These are phyloP conservation scores for Polygonum maritimum DNA, from an alignment of 148 eudicot species.

Conservation along the genomic window DNA sequence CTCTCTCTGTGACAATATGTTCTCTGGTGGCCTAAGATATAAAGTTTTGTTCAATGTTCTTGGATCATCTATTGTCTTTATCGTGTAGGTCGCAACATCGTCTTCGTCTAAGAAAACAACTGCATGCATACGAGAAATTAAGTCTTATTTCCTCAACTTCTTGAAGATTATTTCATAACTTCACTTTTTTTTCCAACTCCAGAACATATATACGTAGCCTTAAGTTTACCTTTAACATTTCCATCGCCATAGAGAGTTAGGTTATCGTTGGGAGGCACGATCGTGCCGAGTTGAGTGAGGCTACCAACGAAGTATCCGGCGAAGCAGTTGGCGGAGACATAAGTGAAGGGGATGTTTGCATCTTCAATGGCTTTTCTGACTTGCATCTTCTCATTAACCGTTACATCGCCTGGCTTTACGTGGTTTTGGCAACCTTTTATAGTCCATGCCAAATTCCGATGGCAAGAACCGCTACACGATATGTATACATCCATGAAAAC, in stretches of 20 bases:
- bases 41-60: slow-evolving; percentile 39
- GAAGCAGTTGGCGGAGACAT: slow-evolving; percentile 52
- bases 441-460: slow-evolving; percentile 70
- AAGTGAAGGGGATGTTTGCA: slow-evolving; percentile 58
- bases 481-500: no score
- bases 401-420: slow-evolving; percentile 51
- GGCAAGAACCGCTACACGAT: slow-evolving; percentile 57
- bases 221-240: slow-evolving; percentile 40
- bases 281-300: slow-evolving; percentile 41
- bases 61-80: slow-evolving; percentile 14
- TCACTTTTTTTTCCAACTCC: no score
- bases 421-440: slow-evolving; percentile 52
- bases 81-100: no score
- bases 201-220: no score
- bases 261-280: slow-evolving; percentile 47
- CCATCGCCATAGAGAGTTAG: slow-evolving; percentile 52
- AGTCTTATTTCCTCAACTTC: no score
- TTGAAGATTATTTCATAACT: no score
- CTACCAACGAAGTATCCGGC: slow-evolving; percentile 57
- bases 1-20: slow-evolving; percentile 12
- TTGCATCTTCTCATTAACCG: slow-evolving; percentile 61
- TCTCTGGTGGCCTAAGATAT: slow-evolving; percentile 38
- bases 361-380: slow-evolving; percentile 67
- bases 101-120: no score
- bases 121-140: not conserved